phyloP scores from a whole-genome alignment of 2,329 filamentous ascomycete species.

The Lachnellula suecica region DNA sequence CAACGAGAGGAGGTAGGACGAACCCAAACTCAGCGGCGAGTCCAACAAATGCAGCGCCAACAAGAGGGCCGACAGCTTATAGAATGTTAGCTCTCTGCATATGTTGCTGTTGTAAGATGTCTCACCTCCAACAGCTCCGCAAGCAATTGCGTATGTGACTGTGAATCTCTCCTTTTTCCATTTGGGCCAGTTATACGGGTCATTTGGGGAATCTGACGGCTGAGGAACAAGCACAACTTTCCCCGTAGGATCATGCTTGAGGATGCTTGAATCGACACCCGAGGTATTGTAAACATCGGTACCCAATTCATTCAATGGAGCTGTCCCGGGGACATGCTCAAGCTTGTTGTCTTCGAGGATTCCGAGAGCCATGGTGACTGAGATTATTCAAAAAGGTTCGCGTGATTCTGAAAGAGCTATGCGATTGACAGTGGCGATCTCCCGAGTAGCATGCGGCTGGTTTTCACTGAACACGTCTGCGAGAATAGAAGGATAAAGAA shows the following conservation, averaged over 20 bases:
- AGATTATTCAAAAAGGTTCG: too few relatives aligned
- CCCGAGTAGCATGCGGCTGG: too few relatives aligned
- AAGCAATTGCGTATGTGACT: constrained; percentile 39
- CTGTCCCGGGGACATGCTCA: constrained; percentile 25
- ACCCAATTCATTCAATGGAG: constrained; percentile 34
- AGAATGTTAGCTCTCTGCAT: not conserved
- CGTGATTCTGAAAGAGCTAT: too few relatives aligned
- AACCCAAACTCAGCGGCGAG: constrained; percentile 34
- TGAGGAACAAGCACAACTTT: constrained; percentile 52
- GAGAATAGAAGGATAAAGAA: too few relatives aligned
- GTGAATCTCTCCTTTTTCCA: constrained; percentile 38
- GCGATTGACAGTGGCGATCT: too few relatives aligned
- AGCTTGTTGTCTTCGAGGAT: constrained; percentile 25
- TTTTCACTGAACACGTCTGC: too few relatives aligned
- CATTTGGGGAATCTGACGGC: constrained; percentile 50
- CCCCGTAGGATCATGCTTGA: constrained; percentile 35
- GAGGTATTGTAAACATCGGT: constrained; percentile 31
- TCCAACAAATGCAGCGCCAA: constrained; percentile 36
- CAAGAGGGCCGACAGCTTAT: constrained; percentile 38
- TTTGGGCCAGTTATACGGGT: constrained; percentile 49
- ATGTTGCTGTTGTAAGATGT: not conserved
- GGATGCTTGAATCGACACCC: constrained; percentile 20
- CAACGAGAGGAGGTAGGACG: too few relatives aligned
- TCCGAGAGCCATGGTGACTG: constrained; percentile 21
- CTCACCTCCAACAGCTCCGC: constrained; percentile 41